Conservation (phyloP, 495 filamentous ascomycete genomes). For the Trichoderma virens region DNA sequence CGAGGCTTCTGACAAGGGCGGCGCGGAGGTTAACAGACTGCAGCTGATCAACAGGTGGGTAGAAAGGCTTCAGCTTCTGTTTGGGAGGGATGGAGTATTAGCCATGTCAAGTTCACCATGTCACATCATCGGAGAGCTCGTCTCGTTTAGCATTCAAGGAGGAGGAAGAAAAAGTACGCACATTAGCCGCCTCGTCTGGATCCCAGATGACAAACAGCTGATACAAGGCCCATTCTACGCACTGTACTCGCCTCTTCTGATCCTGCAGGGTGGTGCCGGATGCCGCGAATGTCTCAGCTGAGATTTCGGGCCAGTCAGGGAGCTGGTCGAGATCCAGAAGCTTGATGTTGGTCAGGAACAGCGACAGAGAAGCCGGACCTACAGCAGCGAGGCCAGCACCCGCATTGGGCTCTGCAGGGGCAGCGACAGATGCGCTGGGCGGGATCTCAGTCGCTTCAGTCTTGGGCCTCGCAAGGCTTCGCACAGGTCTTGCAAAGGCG, state of each 20-base stretch:
- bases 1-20: slow-evolving; percentile 69
- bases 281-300: slow-evolving; percentile 52
- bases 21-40: slow-evolving; percentile 84
- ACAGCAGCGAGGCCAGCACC: slow-evolving; percentile 33
- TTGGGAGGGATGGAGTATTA: slow-evolving; percentile 12
- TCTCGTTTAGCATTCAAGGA: slow-evolving; percentile 5
- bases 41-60: slow-evolving; percentile 75
- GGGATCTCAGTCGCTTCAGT: not conserved
- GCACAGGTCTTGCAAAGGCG: not conserved
- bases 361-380: slow-evolving; percentile 27
- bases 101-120: not conserved
- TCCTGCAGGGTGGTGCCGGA: slow-evolving; percentile 55
- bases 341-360: slow-evolving; percentile 73
- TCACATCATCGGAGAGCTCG: not conserved
- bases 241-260: slow-evolving; percentile 69
- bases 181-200: slow-evolving; percentile 60
- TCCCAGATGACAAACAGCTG: slow-evolving; percentile 79
- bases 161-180: slow-evolving; percentile 24
- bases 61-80: slow-evolving; percentile 83
- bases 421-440: not conserved
- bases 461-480: not conserved
- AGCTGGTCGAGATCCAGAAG: slow-evolving; percentile 68
- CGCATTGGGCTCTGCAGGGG: not conserved
- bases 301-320: slow-evolving; percentile 71
- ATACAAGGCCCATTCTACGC: slow-evolving; percentile 79